phyloP scores from a whole-genome alignment of 257 asterid species.

The Nyctanthes arbortristis region DNA sequence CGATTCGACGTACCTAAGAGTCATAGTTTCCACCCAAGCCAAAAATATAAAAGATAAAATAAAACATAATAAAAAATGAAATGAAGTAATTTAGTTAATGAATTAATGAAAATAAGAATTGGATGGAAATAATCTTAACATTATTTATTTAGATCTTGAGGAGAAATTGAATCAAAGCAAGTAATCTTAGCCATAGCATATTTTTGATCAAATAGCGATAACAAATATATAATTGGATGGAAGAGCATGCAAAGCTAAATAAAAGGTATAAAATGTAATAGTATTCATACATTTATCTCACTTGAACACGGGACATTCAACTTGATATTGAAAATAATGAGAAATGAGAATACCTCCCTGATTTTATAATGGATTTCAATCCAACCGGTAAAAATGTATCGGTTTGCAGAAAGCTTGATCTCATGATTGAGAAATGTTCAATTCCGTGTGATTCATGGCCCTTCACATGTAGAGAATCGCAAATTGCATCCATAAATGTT shows the following conservation, averaged over 20 bases:
- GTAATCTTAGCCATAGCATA: background rate
- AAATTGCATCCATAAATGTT: slow-evolving; percentile 60
- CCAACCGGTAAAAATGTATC: slow-evolving; percentile 61
- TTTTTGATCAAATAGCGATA: background rate
- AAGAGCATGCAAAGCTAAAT: background rate
- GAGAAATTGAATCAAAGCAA: background rate
- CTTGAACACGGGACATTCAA: slow-evolving; percentile 18
- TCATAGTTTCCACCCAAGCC: background rate
- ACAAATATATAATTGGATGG: background rate
- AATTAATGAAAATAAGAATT: background rate
- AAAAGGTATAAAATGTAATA: slow-evolving; percentile 15
- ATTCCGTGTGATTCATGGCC: slow-evolving; percentile 64
- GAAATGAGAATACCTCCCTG: slow-evolving; percentile 64
- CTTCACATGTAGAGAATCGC: slow-evolving; percentile 55
- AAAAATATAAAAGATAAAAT: background rate
- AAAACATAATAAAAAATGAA: background rate
- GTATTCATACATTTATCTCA: slow-evolving; percentile 2
- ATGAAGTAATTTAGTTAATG: background rate
- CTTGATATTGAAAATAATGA: background rate
- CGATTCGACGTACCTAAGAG: background rate
- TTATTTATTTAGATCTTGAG: background rate
- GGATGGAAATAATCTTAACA: too few species aligned
- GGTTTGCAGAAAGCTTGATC: slow-evolving; percentile 70
- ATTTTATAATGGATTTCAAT: slow-evolving; percentile 59
- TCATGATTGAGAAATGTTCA: slow-evolving; percentile 78